A percentile compares a stretch with the other conserved stretches of the same genome.
Conservation (phyloP, 768 basidiomycete genomes). For the Mycena haematopus region DNA sequence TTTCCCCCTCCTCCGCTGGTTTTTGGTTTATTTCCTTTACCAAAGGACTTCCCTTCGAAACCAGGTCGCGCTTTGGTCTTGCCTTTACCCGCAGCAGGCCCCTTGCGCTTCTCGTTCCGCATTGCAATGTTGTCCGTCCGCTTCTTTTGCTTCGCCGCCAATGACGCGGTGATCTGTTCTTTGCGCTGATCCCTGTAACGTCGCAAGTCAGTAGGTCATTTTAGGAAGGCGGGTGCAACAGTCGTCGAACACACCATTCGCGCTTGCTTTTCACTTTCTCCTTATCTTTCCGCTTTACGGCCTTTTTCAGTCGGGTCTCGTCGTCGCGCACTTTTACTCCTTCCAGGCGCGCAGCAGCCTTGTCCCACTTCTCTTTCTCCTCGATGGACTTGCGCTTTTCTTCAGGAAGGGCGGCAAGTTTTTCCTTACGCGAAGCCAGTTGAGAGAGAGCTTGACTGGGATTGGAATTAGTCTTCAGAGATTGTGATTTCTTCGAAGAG, state of each 20-base stretch:
- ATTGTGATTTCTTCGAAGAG: slow-evolving; percentile 55
- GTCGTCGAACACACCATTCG: slow-evolving; percentile 65
- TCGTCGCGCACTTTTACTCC: slow-evolving; percentile 94
- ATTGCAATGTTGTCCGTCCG: slow-evolving; percentile 88
- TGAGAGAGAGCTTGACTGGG: slow-evolving; percentile 87
- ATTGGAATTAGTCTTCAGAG: slow-evolving; percentile 76
- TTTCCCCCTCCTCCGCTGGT: slow-evolving; percentile 41
- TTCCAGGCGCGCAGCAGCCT: slow-evolving; percentile 85
- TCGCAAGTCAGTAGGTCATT: background rate
- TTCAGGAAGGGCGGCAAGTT: slow-evolving; percentile 76
- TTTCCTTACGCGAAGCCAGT: slow-evolving; percentile 77
- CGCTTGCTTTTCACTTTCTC: slow-evolving; percentile 85
- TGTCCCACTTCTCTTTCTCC: slow-evolving; percentile 88
- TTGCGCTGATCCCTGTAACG: slow-evolving; percentile 84
- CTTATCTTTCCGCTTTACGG: slow-evolving; percentile 91
- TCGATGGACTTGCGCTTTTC: slow-evolving; percentile 83
- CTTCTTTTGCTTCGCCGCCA: slow-evolving; percentile 91
- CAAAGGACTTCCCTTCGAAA: slow-evolving; percentile 86
- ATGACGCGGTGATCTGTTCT: slow-evolving; percentile 71
- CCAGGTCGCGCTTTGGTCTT: slow-evolving; percentile 77
- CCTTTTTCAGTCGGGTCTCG: slow-evolving; percentile 86
- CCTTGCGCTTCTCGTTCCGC: slow-evolving; percentile 75
- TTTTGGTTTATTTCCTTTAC: slow-evolving; percentile 55
- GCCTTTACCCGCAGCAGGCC: slow-evolving; percentile 39
- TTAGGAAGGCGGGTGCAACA: background rate